These are phyloP conservation scores for Paraglomus brasilianum DNA, from an alignment of 192 early-diverging fungal species.

Conservation along the genomic window DNA sequence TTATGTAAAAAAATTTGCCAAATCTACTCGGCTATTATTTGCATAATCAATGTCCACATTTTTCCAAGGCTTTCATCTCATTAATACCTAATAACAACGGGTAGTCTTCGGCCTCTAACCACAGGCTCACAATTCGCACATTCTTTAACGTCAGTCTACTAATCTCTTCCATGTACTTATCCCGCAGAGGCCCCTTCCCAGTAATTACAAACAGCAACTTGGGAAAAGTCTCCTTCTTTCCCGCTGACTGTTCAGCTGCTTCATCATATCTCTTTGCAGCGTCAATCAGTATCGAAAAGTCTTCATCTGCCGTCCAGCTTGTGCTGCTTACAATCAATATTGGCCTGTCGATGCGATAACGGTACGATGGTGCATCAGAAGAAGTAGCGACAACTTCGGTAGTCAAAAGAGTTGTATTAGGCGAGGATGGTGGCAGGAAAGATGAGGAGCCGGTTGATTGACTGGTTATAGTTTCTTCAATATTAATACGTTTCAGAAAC, in stretches of 20 bases:
- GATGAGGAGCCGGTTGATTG: constrained; percentile 38
- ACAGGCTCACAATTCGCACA: constrained; percentile 73
- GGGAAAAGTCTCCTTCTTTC: constrained; percentile 39
- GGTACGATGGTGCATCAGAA: constrained; percentile 17
- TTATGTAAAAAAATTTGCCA: neutral
- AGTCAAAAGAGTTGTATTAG: constrained; percentile 47
- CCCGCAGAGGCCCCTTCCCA: constrained; percentile 84
- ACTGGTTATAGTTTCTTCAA: constrained; percentile 45
- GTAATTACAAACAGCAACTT: constrained; percentile 83
- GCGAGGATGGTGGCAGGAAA: constrained; percentile 39
- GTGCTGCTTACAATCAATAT: constrained; percentile 85
- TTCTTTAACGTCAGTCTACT: constrained; percentile 45
- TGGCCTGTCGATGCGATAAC: constrained; percentile 60
- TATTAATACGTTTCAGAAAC: constrained; percentile 44
- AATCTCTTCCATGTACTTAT: constrained; percentile 67
- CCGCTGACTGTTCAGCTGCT: constrained; percentile 25
- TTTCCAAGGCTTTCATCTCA: neutral
- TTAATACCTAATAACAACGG: constrained; percentile 71
- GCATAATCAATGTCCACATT: neutral
- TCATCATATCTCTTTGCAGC: constrained; percentile 62
- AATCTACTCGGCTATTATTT: neutral
- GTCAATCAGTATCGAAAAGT: constrained; percentile 79
- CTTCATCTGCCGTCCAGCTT: constrained; percentile 96
- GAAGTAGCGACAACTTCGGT: constrained; percentile 30
- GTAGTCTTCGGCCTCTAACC: constrained; percentile 82